Evolutionary conservation across 2,329 filamentous ascomycete genomes (phyloP).

Genomic region (Trichoderma oligosporum): DNA sequence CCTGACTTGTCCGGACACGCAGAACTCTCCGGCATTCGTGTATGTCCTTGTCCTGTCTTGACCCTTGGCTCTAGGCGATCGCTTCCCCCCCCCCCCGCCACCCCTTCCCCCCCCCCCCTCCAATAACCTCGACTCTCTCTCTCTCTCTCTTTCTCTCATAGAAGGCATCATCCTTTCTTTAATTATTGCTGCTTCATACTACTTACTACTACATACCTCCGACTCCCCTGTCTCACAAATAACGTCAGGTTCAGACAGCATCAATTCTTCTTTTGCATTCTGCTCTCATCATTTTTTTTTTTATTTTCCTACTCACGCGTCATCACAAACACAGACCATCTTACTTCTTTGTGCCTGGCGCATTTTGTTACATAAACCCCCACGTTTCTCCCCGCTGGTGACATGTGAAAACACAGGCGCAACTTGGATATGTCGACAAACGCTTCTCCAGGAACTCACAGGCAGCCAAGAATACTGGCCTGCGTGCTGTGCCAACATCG

Average conservation of each 20-base stretch:
- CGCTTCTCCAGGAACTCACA: slow-evolving; percentile 30
- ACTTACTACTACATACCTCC: slow-evolving; percentile 9
- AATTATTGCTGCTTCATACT: slow-evolving; percentile 3
- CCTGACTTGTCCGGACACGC: slow-evolving; percentile 13
- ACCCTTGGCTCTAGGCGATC: neutral
- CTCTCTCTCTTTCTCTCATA: no score
- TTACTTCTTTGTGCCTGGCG: slow-evolving; percentile 7
- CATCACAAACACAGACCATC: neutral
- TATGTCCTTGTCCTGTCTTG: neutral
- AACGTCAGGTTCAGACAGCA: neutral
- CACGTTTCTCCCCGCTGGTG: slow-evolving; percentile 22
- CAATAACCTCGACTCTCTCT: slow-evolving; percentile 1
- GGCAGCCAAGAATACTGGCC: slow-evolving; percentile 46
- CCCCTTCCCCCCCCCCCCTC: no score
- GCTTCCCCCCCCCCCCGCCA: slow-evolving; percentile 4
- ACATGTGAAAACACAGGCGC: slow-evolving; percentile 30
- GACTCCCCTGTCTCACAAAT: slow-evolving; percentile 2
- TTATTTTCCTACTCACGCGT: neutral
- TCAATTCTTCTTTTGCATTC: neutral
- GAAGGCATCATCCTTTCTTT: neutral
- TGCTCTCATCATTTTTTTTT: neutral
- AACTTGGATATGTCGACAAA: slow-evolving; percentile 33
- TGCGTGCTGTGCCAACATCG: slow-evolving; percentile 58
- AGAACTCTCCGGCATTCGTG: slow-evolving; percentile 12
- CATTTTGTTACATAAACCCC: slow-evolving; percentile 11